phyloP scores from a whole-genome alignment of 2,329 filamentous ascomycete species.

The Teratosphaeria viscida region DNA sequence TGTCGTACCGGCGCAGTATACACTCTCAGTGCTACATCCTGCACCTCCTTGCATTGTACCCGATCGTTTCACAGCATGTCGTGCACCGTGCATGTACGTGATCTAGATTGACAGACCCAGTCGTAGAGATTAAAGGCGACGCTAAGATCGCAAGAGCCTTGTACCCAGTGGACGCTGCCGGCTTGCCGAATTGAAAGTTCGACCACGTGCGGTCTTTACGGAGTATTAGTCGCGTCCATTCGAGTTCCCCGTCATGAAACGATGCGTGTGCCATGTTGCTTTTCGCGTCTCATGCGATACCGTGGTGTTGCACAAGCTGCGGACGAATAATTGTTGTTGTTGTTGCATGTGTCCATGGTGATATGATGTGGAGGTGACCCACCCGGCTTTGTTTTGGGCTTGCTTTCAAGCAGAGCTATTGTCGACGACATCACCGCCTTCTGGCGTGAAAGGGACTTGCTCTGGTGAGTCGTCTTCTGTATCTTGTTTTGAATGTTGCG shows the following conservation, averaged over 20 bases:
- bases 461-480: not conserved
- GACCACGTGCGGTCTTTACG: not conserved
- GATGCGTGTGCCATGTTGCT: not conserved
- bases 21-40: not conserved
- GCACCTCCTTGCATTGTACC: not conserved
- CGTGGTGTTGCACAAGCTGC: not conserved
- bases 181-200: not conserved
- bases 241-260: not conserved
- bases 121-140: not conserved
- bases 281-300: not conserved
- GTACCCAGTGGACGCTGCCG: not conserved
- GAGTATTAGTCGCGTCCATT: not conserved
- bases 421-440: not conserved
- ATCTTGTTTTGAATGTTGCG: not conserved
- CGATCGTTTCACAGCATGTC: not conserved
- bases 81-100: not conserved
- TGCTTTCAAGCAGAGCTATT: not conserved
- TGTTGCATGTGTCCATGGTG: not conserved
- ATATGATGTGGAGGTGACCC: not conserved
- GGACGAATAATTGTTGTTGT: not conserved
- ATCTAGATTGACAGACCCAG: not conserved
- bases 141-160: not conserved
- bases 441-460: not conserved
- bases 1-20: not conserved
- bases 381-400: not conserved